Base-by-base conservation (phyloP, 257 asterid genomes). In the Penstemon barbatus region DNA sequence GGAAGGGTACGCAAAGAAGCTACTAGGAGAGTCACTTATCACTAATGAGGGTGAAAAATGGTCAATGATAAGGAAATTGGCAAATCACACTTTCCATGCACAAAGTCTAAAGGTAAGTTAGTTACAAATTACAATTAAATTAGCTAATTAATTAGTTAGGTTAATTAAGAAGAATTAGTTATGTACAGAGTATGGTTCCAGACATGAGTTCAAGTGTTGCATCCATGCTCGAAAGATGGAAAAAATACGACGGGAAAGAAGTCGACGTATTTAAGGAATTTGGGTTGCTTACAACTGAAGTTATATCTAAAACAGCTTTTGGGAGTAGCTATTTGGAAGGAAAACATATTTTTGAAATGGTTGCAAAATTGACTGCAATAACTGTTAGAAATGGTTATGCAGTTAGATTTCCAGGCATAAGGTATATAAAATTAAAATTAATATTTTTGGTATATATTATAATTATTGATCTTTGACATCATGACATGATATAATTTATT, bases 11-110 rank as follows among this genome's bases (percentile, higher is more conserved):
- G 69, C 63, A 8, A 82, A 78, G 80, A 82, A 71, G 71, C 68
- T 77, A 19, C 75, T 82, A 0, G 90, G 90, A 0, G 84, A 82
- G 58, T 68, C 85, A 33, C 71, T 84, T 12, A 71, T 78, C 38
- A 76, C 83, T 0, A 76, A 76, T 8, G 90, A 84, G 58, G 90
- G 90, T 12, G 84, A 80, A 71, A 82, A 80, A 71, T 84, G 90
- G 90, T 77, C 82, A 0, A 80, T 62, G 52, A 70, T 82, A 3
- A 54, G 90, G 18, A 82, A 78, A 74, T 54, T 84, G 54, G 90
- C 90, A 4, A 71, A 84, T 57, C 87, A 76, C 57, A 75, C 87
- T n/a, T 84, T 80, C 72, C 87, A 84, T 71, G 78, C 84, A 1
- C 78, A 84, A 59, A 70, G 84, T 37, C 74, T 84, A 13, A 84